Base-by-base conservation (phyloP, 495 filamentous ascomycete genomes). In the Saxophila tyrrhenica region DNA sequence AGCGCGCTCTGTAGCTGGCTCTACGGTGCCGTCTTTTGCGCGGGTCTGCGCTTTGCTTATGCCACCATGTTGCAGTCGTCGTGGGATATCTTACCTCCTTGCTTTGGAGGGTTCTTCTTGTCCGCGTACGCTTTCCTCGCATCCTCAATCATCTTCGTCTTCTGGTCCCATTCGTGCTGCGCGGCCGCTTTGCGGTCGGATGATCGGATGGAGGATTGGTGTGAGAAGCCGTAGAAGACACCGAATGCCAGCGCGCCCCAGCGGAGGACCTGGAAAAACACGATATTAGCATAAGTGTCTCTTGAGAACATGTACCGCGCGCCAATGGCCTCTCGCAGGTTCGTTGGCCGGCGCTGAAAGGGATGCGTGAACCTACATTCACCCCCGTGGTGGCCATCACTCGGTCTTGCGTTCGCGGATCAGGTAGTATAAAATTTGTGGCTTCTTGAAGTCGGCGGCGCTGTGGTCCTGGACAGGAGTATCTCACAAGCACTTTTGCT, bases 41-140 rank as follows among this genome's bases (percentile, higher is more conserved):
- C n/a, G n/a, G n/a, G n/a, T n/a, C n/a, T n/a, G n/a, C n/a, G n/a
- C n/a, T n/a, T n/a, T n/a, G n/a, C n/a, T n/a, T n/a, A n/a, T n/a
- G n/a, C n/a, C n/a, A n/a, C n/a, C n/a, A n/a, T n/a, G n/a, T n/a
- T n/a, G n/a, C n/a, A n/a, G n/a, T n/a, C n/a, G n/a, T n/a, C n/a
- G 13, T 35, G 29, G 13, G 10, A 11, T 8, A 24, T 61, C 84
- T 65, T 80, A 88, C 75, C 69, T 58, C 70, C 68, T 70, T 66
- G 57, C 62, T 78, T 70, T 60, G 75, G 64, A 51, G 80, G 75
- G 58, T 73, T 69, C 55, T 78, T 84, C 75, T 81, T 81, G 78
- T 86, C 90, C 63, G 76, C 75, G 74, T 82, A 99, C 69, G 87
- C 89, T 47, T 81, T 81, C 79, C 92, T 95, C 56, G 92, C 92